These are phyloP conservation scores for Diaporthe destruens DNA, from an alignment of 2,329 filamentous ascomycete genomes.

Conservation along the genomic window DNA sequence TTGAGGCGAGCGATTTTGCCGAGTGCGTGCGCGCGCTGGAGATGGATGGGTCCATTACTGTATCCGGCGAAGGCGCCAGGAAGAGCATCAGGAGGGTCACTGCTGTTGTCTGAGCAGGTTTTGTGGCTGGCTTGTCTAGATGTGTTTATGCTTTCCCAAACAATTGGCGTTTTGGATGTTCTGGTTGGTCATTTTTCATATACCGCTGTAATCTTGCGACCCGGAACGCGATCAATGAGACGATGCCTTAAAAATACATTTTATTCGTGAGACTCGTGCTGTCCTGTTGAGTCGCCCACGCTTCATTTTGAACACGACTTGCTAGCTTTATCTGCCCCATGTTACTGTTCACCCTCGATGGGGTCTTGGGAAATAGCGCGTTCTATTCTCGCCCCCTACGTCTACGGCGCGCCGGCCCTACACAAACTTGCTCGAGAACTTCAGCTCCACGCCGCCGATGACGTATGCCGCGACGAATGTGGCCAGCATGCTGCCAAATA, in stretches of 20 bases:
- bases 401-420: constrained; percentile 44
- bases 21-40: constrained; percentile 86
- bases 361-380: neutral
- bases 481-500: constrained; percentile 79
- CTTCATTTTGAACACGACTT: constrained; percentile 4
- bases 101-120: constrained; percentile 54
- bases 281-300: constrained; percentile 20
- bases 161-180: constrained; percentile 25
- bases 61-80: constrained; percentile 86
- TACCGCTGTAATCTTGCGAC: constrained; percentile 31
- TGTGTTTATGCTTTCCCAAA: neutral
- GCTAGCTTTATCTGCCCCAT: constrained; percentile 7
- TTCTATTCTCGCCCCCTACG: constrained; percentile 5
- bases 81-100: constrained; percentile 84
- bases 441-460: constrained; percentile 83
- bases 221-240: constrained; percentile 30
- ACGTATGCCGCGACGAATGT: constrained; percentile 82
- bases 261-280: constrained; percentile 2
- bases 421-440: constrained; percentile 68
- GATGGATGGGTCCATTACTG: constrained; percentile 83
- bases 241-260: constrained; percentile 30
- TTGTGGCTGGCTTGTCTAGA: neutral
- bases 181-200: constrained; percentile 29
- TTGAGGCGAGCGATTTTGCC: constrained; percentile 85
- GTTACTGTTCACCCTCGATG: neutral